Percentiles rank a stretch among this genome's conserved stretches.
These are phyloP conservation scores for Ophiosphaerella herpotricha DNA, from an alignment of 2,329 filamentous ascomycete species.

Conservation along the genomic window DNA sequence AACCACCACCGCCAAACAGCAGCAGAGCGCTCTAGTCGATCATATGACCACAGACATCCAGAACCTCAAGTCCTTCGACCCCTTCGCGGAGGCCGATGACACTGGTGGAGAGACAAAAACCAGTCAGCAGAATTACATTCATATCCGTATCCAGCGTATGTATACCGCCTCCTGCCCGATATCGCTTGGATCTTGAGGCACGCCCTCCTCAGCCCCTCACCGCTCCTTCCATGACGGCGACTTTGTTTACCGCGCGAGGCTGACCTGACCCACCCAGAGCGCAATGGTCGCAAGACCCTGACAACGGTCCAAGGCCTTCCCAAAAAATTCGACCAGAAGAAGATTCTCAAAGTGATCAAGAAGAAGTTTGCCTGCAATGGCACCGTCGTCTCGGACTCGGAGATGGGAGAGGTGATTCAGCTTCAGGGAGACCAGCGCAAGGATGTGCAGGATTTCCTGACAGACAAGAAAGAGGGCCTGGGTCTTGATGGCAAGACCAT, in stretches of 20 bases:
- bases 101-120: conserved; percentile 88
- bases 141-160: conserved; percentile 98
- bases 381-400: conserved; percentile 92
- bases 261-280: conserved; percentile 68
- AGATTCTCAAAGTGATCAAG: conserved; percentile 99
- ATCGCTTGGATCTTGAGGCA: too few species aligned
- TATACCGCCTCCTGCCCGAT: conserved; percentile 46
- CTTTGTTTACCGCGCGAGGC: conserved; percentile 27
- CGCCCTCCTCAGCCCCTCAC: neutral
- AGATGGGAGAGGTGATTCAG: conserved; percentile 99
- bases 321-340: conserved; percentile 99
- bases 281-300: conserved; percentile 99
- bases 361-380: conserved; percentile 99
- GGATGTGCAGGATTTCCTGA: conserved; percentile 96
- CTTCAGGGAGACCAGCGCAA: conserved; percentile 99
- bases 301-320: conserved; percentile 98
- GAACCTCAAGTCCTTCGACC: conserved; percentile 67
- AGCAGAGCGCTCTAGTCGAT: conserved; percentile 38
- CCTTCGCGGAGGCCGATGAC: conserved; percentile 99
- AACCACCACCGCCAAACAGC: conserved; percentile 16
- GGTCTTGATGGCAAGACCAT: conserved; percentile 95
- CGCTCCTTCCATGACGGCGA: neutral
- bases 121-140: conserved; percentile 97
- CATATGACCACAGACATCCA: conserved; percentile 45
- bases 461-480: conserved; percentile 91